These are phyloP conservation scores for Scheffersomyces segobiensis DNA, from an alignment of 1,139 yeast species.

Conservation along the genomic window DNA sequence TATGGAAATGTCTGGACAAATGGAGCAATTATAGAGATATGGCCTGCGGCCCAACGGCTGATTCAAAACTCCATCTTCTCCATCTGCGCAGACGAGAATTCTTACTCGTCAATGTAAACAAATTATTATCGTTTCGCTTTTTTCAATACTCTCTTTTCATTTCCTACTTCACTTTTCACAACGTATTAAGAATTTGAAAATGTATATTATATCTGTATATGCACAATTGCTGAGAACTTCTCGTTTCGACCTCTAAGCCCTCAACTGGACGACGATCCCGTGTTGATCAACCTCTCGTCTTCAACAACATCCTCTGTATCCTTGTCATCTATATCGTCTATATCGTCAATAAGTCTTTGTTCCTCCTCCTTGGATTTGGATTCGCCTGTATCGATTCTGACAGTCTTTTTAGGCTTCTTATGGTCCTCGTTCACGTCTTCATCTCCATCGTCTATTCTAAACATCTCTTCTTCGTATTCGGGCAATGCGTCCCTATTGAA, in stretches of 20 bases:
- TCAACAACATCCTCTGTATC: background rate
- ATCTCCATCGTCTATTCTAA: conserved; percentile 43
- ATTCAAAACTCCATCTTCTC: background rate
- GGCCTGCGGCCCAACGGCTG: background rate
- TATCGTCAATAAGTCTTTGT: background rate
- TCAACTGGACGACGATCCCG: background rate
- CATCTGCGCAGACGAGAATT: background rate
- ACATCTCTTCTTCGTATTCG: conserved; percentile 45
- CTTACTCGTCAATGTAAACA: no score
- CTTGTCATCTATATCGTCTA: background rate
- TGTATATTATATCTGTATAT: background rate
- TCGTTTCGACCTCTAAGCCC: background rate
- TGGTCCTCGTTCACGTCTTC: conserved; percentile 17
- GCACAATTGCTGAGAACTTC: background rate
- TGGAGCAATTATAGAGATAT: background rate
- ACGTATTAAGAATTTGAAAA: no score
- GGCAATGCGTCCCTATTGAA: conserved; percentile 41
- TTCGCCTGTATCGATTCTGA: background rate
- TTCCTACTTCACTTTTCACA: background rate
- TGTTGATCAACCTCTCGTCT: background rate
- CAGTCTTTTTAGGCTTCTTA: background rate
- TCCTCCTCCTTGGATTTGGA: background rate
- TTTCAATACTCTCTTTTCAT: background rate
- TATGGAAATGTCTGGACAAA: background rate
- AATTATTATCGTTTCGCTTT: no score